Conservation (phyloP, 371 early-diverging fungal species). For the Apophysomyces elegans region DNA sequence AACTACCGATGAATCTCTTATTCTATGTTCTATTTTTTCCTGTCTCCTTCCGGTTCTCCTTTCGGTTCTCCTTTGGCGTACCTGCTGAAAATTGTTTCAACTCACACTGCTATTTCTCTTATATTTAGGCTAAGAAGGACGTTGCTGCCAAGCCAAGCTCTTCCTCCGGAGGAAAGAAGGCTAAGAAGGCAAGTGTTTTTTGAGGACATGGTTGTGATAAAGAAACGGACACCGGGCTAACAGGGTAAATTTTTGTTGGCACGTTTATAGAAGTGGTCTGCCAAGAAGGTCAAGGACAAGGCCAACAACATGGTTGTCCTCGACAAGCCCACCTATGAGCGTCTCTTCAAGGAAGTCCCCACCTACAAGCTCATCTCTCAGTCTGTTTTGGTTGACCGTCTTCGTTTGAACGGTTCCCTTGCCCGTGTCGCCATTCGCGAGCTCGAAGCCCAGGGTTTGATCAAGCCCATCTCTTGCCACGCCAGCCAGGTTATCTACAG, state of each 20-base stretch:
- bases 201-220: background rate
- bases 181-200: conserved; percentile 63
- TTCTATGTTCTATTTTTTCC: no score
- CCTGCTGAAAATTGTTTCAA: background rate
- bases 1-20: no score
- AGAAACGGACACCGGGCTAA: background rate
- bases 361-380: conserved; percentile 98
- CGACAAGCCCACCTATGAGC: conserved; percentile 88
- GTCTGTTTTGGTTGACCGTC: conserved; percentile 97
- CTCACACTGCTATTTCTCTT: background rate
- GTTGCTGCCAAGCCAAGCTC: conserved; percentile 72
- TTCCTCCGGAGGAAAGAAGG: conserved; percentile 84
- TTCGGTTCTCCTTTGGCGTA: background rate
- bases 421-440: conserved; percentile 95
- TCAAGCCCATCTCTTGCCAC: conserved; percentile 89
- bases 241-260: background rate
- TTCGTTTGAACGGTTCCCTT: conserved; percentile 95
- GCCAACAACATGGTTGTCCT: conserved; percentile 94
- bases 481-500: conserved; percentile 95
- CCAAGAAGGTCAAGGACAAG: conserved; percentile 96
- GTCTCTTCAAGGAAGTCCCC: conserved; percentile 98
- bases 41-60: no score
- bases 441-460: conserved; percentile 88
- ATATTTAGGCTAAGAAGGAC: conserved; percentile 63
- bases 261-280: conserved; percentile 85